Evolutionary conservation across 208 protist genomes (phyloP).

Genomic region (Porcisia hertigi): DNA sequence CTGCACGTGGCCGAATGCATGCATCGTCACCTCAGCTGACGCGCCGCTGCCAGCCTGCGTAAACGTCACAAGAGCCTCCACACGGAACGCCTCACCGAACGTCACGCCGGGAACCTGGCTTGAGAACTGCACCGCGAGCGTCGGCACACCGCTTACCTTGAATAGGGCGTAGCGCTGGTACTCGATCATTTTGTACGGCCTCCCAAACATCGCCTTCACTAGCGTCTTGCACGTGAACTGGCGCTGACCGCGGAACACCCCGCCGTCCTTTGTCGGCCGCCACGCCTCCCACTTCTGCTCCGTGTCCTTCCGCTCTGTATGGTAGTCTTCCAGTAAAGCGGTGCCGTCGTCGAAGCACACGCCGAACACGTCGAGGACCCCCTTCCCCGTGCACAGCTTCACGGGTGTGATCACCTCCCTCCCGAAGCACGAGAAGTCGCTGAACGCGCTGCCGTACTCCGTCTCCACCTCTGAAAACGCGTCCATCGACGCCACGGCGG

Average conservation of each 20-base stretch:
- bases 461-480: constrained; percentile 58
- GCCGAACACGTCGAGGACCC: constrained; percentile 63
- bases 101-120: constrained; percentile 59
- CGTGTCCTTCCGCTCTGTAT: constrained; percentile 45
- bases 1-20: constrained; percentile 49
- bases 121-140: constrained; percentile 64
- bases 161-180: constrained; percentile 68
- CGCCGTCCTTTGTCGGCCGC: constrained; percentile 38
- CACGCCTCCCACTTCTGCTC: constrained; percentile 58
- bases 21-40: constrained; percentile 27
- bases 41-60: constrained; percentile 36
- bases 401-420: constrained; percentile 58
- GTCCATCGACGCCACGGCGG: constrained; percentile 39
- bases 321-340: constrained; percentile 46
- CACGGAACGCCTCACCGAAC: constrained; percentile 66
- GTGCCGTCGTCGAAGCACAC: constrained; percentile 60
- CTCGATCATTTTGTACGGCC: constrained; percentile 54
- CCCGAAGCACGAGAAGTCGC: constrained; percentile 49
- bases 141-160: constrained; percentile 50
- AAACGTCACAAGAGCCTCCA: constrained; percentile 48
- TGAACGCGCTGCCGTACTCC: constrained; percentile 61
- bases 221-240: constrained; percentile 55
- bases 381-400: constrained; percentile 40
- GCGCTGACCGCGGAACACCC: constrained; percentile 53
- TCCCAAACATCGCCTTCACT: constrained; percentile 57